Evolutionary conservation across 306 rosid species (phyloP), one percentile per base, ranked within the genome.

Genomic region (Inga laurina): DNA sequence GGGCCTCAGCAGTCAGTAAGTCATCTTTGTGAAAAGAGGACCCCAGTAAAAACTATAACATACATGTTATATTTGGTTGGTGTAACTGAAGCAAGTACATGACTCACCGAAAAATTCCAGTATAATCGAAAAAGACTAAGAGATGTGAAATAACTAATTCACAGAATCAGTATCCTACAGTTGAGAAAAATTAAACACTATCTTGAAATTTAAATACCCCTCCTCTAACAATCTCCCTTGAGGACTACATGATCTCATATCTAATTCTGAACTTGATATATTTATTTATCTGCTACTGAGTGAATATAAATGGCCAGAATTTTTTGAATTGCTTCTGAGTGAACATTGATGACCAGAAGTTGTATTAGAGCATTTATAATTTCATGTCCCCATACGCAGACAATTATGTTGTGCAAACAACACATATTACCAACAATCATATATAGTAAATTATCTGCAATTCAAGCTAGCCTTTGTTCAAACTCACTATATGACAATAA

Each of bases 11-110:
- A 27, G 14, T 7, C 24, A 14, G 77, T 27, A 27, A 0, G 24
- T 48, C 43, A 27, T 73, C 61, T 46, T 14, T 24, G 61, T 48
- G 77, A 41, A 49, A 62, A 27, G 37, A 27, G 68, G 21, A 64
- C 32, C 45, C 24, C 35, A n/a, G 10, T 5, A 45, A 72, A 71
- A 41, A 37, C 13, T 45, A 59, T 3, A 72, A 44, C 19, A 44
- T 5, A 22, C 34, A 14, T 75, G 35, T 35, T 75, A 54, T 39
- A 44, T 35, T 4, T 34, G 34, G 44, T 32, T 52, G 48, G 21
- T 75, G 35, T 35, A 75, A 75, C 79, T 54, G 68, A 54, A 57
- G 51, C 49, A 54, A 75, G 49, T 75, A 54, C 12, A 57, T 22
- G 69, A 39, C 39, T 14, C 15, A 13, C 68, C 13, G 35, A 57